A percentile compares a stretch with the other conserved stretches of the same genome.
These are phyloP conservation scores for Eucalyptus curtisii DNA, from an alignment of 345 rosid genomes.

Conservation along the genomic window DNA sequence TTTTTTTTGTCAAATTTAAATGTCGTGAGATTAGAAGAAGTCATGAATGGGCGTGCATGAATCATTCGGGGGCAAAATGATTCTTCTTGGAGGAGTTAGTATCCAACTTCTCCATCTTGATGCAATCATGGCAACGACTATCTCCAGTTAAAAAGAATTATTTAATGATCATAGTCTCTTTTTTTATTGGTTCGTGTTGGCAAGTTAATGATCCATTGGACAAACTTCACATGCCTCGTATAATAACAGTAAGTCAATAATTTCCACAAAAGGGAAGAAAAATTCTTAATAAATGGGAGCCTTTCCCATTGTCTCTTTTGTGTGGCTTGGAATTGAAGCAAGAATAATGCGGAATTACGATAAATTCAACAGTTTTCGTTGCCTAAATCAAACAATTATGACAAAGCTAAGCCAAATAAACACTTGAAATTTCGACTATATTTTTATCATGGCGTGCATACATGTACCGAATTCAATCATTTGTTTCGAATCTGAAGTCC, in stretches of 20 bases:
- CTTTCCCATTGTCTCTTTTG: background rate
- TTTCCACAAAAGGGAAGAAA: background rate
- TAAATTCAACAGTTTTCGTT: background rate
- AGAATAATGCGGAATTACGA: background rate
- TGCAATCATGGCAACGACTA: background rate
- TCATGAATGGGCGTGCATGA: background rate
- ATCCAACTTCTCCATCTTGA: background rate
- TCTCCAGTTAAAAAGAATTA: background rate
- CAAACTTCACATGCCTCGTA: background rate
- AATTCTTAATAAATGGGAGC: background rate
- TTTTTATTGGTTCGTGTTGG: background rate
- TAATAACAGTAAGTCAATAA: background rate
- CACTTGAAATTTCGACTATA: no score
- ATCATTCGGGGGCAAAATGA: background rate
- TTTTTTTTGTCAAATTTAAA: background rate
- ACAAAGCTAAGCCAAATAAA: background rate
- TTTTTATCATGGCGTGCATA: no score
- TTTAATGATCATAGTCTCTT: background rate
- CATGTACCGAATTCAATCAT: no score
- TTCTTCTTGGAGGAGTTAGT: background rate
- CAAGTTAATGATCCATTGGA: background rate
- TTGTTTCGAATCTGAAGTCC: background rate
- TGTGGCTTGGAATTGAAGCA: background rate
- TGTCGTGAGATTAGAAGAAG: background rate
- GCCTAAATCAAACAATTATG: background rate